These are phyloP conservation scores for Medakamo hakoo DNA, from an alignment of 139 green algal genomes.

Conservation along the genomic window DNA sequence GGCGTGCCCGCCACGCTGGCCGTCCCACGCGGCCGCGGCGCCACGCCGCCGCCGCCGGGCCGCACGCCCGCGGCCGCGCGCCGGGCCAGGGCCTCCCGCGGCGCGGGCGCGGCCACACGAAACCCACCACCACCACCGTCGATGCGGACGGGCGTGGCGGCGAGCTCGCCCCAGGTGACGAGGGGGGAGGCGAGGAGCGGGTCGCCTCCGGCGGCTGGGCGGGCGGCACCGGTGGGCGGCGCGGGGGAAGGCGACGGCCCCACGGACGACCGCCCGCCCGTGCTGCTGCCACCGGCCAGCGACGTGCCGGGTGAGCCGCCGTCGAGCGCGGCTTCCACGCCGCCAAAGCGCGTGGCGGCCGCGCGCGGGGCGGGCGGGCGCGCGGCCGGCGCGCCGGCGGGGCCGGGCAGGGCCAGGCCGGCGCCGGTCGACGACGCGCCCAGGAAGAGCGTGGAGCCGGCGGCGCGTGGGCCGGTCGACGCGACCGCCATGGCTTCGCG, in stretches of 20 bases:
- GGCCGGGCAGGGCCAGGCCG: conserved; percentile 3
- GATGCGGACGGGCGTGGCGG: conserved; percentile 47
- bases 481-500: background rate
- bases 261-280: background rate
- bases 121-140: background rate
- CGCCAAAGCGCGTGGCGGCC: background rate
- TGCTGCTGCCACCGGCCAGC: background rate
- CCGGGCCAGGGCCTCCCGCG: background rate
- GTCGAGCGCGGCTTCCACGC: background rate
- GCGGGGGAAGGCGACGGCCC: conserved; percentile 24
- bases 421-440: background rate
- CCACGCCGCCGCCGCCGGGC: background rate
- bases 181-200: conserved; percentile 44
- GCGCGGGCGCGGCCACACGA: background rate
- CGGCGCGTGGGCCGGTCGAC: background rate
- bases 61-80: too few relatives aligned
- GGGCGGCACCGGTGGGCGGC: conserved; percentile 24
- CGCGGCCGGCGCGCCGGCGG: background rate
- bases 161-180: conserved; percentile 79
- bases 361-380: too few relatives aligned
- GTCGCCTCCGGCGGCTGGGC: too few relatives aligned
- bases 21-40: too few relatives aligned
- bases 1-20: too few relatives aligned
- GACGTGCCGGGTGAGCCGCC: background rate
- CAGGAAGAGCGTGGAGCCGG: background rate